Evolutionary conservation across 352 stramenopile genomes (phyloP).

Genomic region (Elongisporangium anandrum): DNA sequence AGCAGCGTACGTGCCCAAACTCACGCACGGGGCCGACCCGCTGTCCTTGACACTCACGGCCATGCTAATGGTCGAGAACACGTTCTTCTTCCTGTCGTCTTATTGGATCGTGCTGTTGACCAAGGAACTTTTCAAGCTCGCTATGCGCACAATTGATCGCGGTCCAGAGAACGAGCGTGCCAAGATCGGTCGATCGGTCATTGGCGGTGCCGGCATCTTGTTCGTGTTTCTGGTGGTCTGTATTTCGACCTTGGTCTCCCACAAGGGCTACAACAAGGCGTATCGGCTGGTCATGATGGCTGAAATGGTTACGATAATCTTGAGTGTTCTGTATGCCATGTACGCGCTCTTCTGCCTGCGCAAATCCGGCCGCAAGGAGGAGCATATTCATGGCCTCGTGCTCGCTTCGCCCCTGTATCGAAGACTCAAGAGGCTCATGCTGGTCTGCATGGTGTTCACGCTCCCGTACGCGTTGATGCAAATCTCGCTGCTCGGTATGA

Average conservation of each 20-base stretch:
- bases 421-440: slow-evolving; percentile 60
- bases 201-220: slow-evolving; percentile 24
- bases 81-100: slow-evolving; percentile 61
- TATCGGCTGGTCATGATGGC: slow-evolving; percentile 52
- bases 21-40: slow-evolving; percentile 39
- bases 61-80: slow-evolving; percentile 49
- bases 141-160: slow-evolving; percentile 51
- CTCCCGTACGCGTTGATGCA: slow-evolving; percentile 59
- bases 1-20: slow-evolving; percentile 54
- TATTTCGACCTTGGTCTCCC: slow-evolving; percentile 32
- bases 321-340: slow-evolving; percentile 40
- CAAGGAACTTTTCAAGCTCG: slow-evolving; percentile 53
- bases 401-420: slow-evolving; percentile 64
- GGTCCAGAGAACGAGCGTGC: slow-evolving; percentile 36
- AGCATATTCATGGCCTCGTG: slow-evolving; percentile 65
- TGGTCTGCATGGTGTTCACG: slow-evolving; percentile 58
- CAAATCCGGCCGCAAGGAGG: slow-evolving; percentile 53
- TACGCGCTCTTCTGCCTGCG: slow-evolving; percentile 34
- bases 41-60: slow-evolving; percentile 37
- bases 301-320: slow-evolving; percentile 39
- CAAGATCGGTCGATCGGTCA: slow-evolving; percentile 49
- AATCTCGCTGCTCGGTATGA: slow-evolving; percentile 34
- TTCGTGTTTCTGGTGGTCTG: slow-evolving; percentile 25
- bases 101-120: slow-evolving; percentile 67
- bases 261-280: slow-evolving; percentile 46